Conservation (phyloP, 371 early-diverging fungal species). For the Mucor racemosus region DNA sequence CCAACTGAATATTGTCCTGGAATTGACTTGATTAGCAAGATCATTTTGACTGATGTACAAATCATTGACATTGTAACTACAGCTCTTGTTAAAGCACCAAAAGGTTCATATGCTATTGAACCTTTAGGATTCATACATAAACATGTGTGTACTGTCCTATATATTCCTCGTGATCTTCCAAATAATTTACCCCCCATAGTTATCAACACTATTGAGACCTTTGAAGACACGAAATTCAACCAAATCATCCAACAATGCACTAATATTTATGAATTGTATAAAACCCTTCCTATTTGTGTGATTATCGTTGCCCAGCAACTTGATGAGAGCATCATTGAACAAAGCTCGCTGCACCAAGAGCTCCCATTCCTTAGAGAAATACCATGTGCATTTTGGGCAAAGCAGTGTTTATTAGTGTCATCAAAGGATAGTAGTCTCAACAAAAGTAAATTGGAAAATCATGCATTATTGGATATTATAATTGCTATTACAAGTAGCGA, state of each 20-base stretch:
- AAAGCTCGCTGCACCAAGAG: slow-evolving; percentile 23
- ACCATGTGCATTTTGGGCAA: slow-evolving; percentile 23
- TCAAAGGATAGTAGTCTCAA: slow-evolving; percentile 21
- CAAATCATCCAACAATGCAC: slow-evolving; percentile 27
- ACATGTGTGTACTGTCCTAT: slow-evolving; percentile 10
- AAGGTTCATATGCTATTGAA: slow-evolving; percentile 17
- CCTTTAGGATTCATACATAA: slow-evolving; percentile 15
- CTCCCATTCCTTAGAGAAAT: slow-evolving; percentile 24
- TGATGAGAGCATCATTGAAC: slow-evolving; percentile 20
- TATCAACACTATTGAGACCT: slow-evolving; percentile 26
- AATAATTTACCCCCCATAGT: slow-evolving; percentile 21
- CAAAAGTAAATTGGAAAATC: slow-evolving; percentile 19
- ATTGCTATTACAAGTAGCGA: slow-evolving; percentile 29
- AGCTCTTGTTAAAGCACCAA: slow-evolving; percentile 11
- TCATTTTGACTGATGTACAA: slow-evolving; percentile 21
- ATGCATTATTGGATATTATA: slow-evolving; percentile 29
- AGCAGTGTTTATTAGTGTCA: slow-evolving; percentile 24
- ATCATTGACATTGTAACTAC: slow-evolving; percentile 18
- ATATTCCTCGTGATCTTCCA: slow-evolving; percentile 15
- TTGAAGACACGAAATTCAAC: slow-evolving; percentile 21
- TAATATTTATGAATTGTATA: slow-evolving; percentile 20
- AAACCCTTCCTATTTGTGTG: slow-evolving; percentile 18
- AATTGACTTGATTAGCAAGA: slow-evolving; percentile 21
- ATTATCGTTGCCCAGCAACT: slow-evolving; percentile 25
- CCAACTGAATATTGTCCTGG: slow-evolving; percentile 22